Evolutionary conservation across 1,139 yeast genomes (phyloP).

Genomic region (Taphrina sp.): DNA sequence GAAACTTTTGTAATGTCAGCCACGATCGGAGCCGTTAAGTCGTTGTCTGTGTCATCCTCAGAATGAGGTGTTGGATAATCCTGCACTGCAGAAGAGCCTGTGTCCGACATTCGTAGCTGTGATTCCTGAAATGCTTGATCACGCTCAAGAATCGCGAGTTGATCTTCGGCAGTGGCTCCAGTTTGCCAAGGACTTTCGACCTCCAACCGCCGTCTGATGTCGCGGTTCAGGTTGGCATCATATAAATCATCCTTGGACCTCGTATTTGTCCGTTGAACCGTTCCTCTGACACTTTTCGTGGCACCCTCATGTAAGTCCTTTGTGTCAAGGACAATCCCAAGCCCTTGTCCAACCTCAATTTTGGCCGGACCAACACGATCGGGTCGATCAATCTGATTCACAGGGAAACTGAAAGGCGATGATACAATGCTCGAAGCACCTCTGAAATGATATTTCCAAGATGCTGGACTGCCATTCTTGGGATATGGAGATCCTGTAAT

Average conservation of each 20-base stretch:
- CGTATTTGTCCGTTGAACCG: not conserved
- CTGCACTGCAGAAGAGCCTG: too few species aligned
- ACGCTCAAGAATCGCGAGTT: too few species aligned
- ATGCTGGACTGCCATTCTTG: not conserved
- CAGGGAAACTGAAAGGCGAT: constrained; percentile 12
- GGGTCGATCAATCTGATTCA: constrained; percentile 3
- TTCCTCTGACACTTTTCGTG: too few species aligned
- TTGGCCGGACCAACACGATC: not conserved
- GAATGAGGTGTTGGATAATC: too few species aligned
- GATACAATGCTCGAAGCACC: not conserved
- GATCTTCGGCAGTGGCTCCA: too few species aligned
- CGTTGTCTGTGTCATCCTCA: too few species aligned
- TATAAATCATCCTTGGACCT: constrained; percentile 13
- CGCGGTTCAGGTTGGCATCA: constrained; percentile 1
- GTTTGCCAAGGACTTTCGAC: too few species aligned
- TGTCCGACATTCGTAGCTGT: too few species aligned
- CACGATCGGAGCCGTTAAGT: too few species aligned
- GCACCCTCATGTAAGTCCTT: too few species aligned
- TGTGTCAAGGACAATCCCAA: not conserved
- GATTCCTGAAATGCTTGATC: too few species aligned
- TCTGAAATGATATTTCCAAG: constrained; percentile 8
- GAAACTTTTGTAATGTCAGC: too few species aligned
- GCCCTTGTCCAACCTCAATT: not conserved
- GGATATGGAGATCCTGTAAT: not conserved
- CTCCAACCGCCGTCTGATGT: constrained; percentile 1